A percentile compares a stretch with the other conserved stretches of the same genome.
Evolutionary conservation across 805 yeast species (phyloP).

Genomic region (Groenewaldozyma salmanticensis): DNA sequence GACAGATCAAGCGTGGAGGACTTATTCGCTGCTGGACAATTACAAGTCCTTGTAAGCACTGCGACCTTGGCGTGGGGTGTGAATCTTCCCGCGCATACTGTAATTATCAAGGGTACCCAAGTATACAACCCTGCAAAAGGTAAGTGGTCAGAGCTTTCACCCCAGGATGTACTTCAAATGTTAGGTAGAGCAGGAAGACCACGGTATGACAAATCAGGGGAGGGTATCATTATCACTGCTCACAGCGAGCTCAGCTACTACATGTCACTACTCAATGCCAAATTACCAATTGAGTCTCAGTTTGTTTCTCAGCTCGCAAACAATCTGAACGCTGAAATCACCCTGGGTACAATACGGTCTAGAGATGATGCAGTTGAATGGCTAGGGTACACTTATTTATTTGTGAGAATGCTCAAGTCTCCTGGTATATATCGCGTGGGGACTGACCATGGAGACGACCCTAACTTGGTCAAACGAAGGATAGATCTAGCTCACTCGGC

Average conservation of each 20-base stretch:
- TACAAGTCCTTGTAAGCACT: slow-evolving; percentile 79
- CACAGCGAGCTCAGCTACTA: slow-evolving; percentile 82
- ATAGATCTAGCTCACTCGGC: slow-evolving; percentile 72
- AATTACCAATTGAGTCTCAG: slow-evolving; percentile 87
- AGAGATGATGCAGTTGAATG: slow-evolving; percentile 66
- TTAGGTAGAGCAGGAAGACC: slow-evolving; percentile 99
- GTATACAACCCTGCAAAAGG: slow-evolving; percentile 88
- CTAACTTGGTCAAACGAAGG: slow-evolving; percentile 41
- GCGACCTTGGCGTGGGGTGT: slow-evolving; percentile 98
- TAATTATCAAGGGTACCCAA: slow-evolving; percentile 86
- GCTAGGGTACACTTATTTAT: slow-evolving; percentile 72
- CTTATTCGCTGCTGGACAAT: slow-evolving; percentile 75
- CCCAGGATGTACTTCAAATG: slow-evolving; percentile 94
- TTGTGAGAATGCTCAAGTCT: slow-evolving; percentile 63
- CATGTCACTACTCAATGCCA: slow-evolving; percentile 82
- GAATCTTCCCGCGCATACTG: slow-evolving; percentile 90
- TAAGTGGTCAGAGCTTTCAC: slow-evolving; percentile 81
- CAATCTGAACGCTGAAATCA: slow-evolving; percentile 78
- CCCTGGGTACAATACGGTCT: slow-evolving; percentile 51
- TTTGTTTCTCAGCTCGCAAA: slow-evolving; percentile 63
- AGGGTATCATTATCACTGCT: slow-evolving; percentile 84
- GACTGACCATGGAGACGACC: slow-evolving; percentile 47
- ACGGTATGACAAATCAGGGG: slow-evolving; percentile 83
- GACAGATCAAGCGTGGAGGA: slow-evolving; percentile 79
- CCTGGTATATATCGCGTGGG: slow-evolving; percentile 73